phyloP scores from a whole-genome alignment of 1,284 basidiomycete genomes.

The Dichomitus squalens region DNA sequence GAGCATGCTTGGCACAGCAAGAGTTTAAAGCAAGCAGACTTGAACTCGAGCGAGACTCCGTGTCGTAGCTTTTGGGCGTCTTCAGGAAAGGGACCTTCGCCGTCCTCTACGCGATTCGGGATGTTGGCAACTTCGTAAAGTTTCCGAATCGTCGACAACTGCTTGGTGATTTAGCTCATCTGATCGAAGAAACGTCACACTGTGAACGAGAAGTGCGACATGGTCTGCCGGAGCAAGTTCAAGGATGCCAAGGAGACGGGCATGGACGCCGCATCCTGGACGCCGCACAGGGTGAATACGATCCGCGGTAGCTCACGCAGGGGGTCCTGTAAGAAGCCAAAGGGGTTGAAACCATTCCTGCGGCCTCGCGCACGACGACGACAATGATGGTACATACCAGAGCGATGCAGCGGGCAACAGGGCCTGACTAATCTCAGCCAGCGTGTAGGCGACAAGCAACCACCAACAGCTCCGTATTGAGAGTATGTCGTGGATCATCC shows the following conservation, averaged over 20 bases:
- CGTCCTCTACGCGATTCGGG: conserved; percentile 61
- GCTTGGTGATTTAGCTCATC: conserved; percentile 60
- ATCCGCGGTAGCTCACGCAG: conserved; percentile 72
- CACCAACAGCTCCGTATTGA: conserved; percentile 54
- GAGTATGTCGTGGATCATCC: conserved; percentile 66
- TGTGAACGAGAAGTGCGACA: conserved; percentile 53
- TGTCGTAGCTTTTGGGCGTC: conserved; percentile 50
- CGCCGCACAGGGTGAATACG: conserved; percentile 71
- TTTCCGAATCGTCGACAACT: conserved; percentile 59
- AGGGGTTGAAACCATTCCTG: conserved; percentile 35
- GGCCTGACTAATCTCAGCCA: conserved; percentile 47
- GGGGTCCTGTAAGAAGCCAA: conserved; percentile 53
- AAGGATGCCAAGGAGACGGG: conserved; percentile 75
- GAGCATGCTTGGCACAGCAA: neutral
- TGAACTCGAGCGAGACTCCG: conserved; percentile 72
- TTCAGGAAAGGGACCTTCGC: conserved; percentile 62
- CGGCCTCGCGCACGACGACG: neutral
- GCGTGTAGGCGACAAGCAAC: conserved; percentile 49
- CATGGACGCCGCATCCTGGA: conserved; percentile 69
- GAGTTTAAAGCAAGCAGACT: conserved; percentile 32
- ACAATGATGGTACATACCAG: conserved; percentile 42
- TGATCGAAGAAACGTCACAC: conserved; percentile 58
- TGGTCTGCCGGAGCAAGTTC: conserved; percentile 68
- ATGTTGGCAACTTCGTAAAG: conserved; percentile 71
- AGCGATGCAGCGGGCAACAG: conserved; percentile 65